phyloP scores from a whole-genome alignment of 1,284 basidiomycete genomes.

The Garcileccinum viscosum region DNA sequence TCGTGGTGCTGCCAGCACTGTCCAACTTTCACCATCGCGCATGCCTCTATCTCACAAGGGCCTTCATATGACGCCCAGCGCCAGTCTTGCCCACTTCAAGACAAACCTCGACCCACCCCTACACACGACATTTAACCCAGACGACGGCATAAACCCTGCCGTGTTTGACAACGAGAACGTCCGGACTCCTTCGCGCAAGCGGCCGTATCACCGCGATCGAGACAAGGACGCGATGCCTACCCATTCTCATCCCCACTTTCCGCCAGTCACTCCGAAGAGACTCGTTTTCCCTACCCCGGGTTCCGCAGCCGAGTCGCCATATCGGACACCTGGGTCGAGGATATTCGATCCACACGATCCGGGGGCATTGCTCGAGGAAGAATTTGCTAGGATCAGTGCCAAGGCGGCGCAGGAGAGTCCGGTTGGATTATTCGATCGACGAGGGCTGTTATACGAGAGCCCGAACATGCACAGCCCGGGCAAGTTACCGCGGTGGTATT shows the following conservation, averaged over 20 bases:
- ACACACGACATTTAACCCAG: conserved; percentile 44
- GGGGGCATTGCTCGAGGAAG: conserved; percentile 65
- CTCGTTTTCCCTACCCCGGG: conserved; percentile 49
- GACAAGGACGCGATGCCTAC: conserved; percentile 26
- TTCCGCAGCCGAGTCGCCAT: conserved; percentile 51
- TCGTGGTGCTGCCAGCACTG: conserved; percentile 27
- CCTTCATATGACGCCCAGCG: conserved; percentile 67
- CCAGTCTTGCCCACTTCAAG: conserved; percentile 69
- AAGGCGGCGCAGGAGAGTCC: conserved; percentile 57
- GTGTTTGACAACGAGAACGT: conserved; percentile 48
- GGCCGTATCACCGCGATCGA: conserved; percentile 39
- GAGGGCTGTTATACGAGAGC: conserved; percentile 63
- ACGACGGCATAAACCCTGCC: conserved; percentile 44
- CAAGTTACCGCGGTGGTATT: conserved; percentile 60
- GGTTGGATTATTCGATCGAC: conserved; percentile 60
- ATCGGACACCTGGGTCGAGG: conserved; percentile 61
- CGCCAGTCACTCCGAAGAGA: conserved; percentile 65
- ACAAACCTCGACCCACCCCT: conserved; percentile 67
- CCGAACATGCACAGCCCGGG: conserved; percentile 54
- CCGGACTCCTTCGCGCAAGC: conserved; percentile 62
- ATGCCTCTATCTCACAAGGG: conserved; percentile 74
- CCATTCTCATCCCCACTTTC: conserved; percentile 34
- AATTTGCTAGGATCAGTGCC: conserved; percentile 58
- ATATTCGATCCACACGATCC: conserved; percentile 76
- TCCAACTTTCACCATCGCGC: conserved; percentile 60